These are phyloP conservation scores for Globisporangium lucens DNA, from an alignment of 352 stramenopile species.

Conservation along the genomic window DNA sequence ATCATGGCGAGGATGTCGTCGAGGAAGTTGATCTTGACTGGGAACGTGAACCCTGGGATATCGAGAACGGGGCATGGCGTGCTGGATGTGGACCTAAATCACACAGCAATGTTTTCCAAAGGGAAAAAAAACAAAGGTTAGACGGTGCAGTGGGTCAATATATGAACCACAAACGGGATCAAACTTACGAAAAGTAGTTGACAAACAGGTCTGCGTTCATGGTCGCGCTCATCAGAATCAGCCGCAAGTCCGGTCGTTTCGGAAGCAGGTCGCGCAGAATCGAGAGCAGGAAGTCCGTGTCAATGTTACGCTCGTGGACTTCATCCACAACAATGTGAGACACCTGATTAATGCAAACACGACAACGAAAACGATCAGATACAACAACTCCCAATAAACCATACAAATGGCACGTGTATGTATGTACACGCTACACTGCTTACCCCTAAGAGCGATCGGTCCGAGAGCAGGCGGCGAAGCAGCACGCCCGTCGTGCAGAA, in stretches of 20 bases:
- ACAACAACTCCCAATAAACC: neutral
- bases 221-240: slow-evolving; percentile 97
- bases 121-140: neutral
- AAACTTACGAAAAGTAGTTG: slow-evolving; percentile 77
- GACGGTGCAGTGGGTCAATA: neutral
- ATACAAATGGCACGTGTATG: neutral
- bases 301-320: slow-evolving; percentile 96
- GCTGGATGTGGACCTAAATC: slow-evolving; percentile 6
- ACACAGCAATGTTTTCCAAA: no score
- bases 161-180: neutral
- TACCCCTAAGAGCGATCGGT: slow-evolving; percentile 84
- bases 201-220: slow-evolving; percentile 90
- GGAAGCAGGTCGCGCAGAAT: slow-evolving; percentile 86
- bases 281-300: slow-evolving; percentile 95
- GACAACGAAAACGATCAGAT: neutral
- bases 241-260: slow-evolving; percentile 68
- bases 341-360: slow-evolving; percentile 35
- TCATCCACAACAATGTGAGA: slow-evolving; percentile 99
- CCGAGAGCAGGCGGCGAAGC: slow-evolving; percentile 90
- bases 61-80: slow-evolving; percentile 67
- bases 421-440: neutral
- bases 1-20: slow-evolving; percentile 71
- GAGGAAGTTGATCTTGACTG: slow-evolving; percentile 73
- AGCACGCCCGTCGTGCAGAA: slow-evolving; percentile 97
- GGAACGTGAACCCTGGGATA: slow-evolving; percentile 85